A percentile compares a stretch with the other conserved stretches of the same genome.
Evolutionary conservation across 805 yeast species (phyloP).

Genomic region (Nakazawaea peltata): DNA sequence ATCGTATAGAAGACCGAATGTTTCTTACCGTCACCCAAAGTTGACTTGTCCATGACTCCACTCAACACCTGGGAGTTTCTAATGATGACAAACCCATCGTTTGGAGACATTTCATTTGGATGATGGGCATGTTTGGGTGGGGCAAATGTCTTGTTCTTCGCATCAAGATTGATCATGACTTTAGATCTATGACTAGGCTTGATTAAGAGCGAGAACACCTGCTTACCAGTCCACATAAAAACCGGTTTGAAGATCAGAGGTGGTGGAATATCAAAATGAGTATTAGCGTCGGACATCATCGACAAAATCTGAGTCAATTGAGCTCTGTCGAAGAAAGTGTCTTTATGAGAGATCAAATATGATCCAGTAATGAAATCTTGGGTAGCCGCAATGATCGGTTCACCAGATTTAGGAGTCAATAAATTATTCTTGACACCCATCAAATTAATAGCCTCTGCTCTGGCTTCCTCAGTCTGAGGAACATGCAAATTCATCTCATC

Average conservation of each 20-base stretch:
- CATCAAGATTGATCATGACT: conserved; percentile 85
- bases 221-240: conserved; percentile 95
- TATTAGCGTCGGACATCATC: conserved; percentile 92
- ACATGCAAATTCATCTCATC: conserved; percentile 99
- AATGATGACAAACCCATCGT: conserved; percentile 89
- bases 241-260: conserved; percentile 90
- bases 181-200: conserved; percentile 71
- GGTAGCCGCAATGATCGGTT: conserved; percentile 98
- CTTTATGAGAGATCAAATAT: conserved; percentile 85
- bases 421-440: conserved; percentile 97
- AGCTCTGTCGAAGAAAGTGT: conserved; percentile 85
- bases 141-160: conserved; percentile 82
- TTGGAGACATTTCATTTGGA: conserved; percentile 94
- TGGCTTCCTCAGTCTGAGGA: conserved; percentile 97
- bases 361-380: conserved; percentile 99
- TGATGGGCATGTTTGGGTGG: conserved; percentile 62
- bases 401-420: conserved; percentile 95
- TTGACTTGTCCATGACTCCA: conserved; percentile 96
- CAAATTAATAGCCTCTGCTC: conserved; percentile 96
- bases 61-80: conserved; percentile 82
- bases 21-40: conserved; percentile 96
- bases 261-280: conserved; percentile 89
- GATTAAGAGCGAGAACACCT: conserved; percentile 81
- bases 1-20: conserved; percentile 95
- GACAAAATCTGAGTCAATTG: conserved; percentile 73